A percentile compares a stretch with the other conserved stretches of the same genome.
Evolutionary conservation across 352 stramenopile species (phyloP).

Genomic region (Phytopythium chamaehyphon): DNA sequence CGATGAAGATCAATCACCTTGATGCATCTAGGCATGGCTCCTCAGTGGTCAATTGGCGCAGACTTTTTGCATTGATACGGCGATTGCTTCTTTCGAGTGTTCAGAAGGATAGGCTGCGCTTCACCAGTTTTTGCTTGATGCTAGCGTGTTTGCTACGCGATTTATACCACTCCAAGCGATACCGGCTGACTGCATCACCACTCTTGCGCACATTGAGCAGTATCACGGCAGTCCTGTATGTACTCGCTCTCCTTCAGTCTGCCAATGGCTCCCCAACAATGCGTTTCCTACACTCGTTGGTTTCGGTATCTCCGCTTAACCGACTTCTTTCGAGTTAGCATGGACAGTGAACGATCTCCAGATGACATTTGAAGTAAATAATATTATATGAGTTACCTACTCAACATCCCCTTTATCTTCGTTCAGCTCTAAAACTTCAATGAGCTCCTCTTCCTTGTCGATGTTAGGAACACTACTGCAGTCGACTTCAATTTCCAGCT

Average conservation of each 20-base stretch:
- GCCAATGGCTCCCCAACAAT: neutral
- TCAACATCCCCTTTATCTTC: constrained; percentile 21
- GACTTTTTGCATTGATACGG: too few relatives aligned
- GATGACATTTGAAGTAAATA: too few relatives aligned
- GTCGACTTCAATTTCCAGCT: constrained; percentile 51
- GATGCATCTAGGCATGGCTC: too few relatives aligned
- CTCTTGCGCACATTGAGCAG: constrained; percentile 18
- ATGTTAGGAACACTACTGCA: constrained; percentile 50
- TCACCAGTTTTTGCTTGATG: constrained; percentile 25
- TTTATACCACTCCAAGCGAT: constrained; percentile 26
- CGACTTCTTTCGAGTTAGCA: too few relatives aligned
- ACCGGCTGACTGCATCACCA: constrained; percentile 31
- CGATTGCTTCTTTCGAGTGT: too few relatives aligned
- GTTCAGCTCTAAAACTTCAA: constrained; percentile 20
- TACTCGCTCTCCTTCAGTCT: constrained; percentile 10
- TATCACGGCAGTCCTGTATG: constrained; percentile 23
- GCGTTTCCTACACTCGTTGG: too few relatives aligned
- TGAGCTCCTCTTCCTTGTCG: constrained; percentile 50
- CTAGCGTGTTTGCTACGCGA: constrained; percentile 30
- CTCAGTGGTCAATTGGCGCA: too few relatives aligned
- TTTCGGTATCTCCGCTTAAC: too few relatives aligned
- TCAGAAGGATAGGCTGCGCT: constrained; percentile 1
- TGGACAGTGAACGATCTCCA: too few relatives aligned
- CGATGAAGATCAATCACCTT: constrained; percentile 50
- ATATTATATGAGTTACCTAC: constrained; percentile 1